Evolutionary conservation across 495 filamentous ascomycete genomes (phyloP).

Genomic region (Pseudevernia furfuracea): DNA sequence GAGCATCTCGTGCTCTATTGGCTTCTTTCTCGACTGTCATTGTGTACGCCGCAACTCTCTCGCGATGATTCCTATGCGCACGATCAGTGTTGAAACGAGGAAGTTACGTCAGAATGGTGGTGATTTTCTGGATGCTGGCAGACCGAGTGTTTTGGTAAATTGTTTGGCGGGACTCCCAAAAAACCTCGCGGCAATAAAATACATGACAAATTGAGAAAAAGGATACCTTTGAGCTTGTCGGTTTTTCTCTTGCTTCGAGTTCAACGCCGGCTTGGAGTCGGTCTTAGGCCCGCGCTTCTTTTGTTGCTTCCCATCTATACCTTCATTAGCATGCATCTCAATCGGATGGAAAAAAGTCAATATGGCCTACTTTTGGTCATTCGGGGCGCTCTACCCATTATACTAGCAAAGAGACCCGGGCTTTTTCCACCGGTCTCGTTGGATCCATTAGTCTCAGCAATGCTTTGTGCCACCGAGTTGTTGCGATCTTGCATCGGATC

Average conservation of each 20-base stretch:
- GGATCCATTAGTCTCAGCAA: background rate
- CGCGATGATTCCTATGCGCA: constrained; percentile 70
- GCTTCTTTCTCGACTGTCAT: constrained; percentile 49
- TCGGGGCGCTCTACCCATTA: background rate
- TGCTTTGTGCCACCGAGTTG: constrained; percentile 1
- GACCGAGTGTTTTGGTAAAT: background rate
- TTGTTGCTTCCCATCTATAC: constrained; percentile 27
- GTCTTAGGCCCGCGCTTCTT: constrained; percentile 93
- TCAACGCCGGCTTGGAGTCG: constrained; percentile 90
- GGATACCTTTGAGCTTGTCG: constrained; percentile 87
- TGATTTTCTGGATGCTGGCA: background rate
- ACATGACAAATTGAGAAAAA: background rate
- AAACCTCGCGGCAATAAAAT: background rate
- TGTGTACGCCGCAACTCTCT: constrained; percentile 77
- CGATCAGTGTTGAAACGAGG: background rate
- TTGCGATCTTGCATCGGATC: background rate
- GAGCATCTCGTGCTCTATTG: constrained; percentile 1
- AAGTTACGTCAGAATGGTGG: background rate
- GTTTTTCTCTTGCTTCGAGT: constrained; percentile 89
- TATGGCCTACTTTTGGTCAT: background rate
- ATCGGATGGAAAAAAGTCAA: background rate
- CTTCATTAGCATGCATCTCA: background rate
- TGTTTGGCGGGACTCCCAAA: background rate
- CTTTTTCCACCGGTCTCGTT: background rate
- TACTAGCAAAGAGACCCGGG: background rate